phyloP scores from a whole-genome alignment of 139 green algal genomes.

The Picochlorum sp. region DNA sequence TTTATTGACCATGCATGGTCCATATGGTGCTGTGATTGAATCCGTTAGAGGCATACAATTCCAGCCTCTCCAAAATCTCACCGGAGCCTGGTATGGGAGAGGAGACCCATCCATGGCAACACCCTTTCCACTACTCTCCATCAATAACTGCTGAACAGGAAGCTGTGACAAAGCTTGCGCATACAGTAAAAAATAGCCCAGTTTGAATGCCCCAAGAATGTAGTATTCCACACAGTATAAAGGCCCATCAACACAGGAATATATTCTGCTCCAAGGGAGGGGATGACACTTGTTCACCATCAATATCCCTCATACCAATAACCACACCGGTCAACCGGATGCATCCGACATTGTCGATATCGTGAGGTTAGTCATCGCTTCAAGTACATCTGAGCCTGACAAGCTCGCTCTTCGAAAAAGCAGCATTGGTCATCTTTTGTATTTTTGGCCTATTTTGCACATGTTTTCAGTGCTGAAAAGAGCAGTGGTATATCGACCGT shows the following conservation, averaged over 20 bases:
- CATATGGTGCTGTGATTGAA: constrained; percentile 83
- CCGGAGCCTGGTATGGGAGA: constrained; percentile 76
- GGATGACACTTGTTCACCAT: constrained; percentile 79
- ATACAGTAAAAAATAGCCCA: constrained; percentile 89
- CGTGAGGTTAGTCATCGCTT: no score
- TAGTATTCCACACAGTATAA: constrained; percentile 90
- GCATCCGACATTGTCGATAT: no score
- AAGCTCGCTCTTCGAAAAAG: no score
- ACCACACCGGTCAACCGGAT: no score
- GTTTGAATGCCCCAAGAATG: constrained; percentile 84
- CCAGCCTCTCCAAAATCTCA: constrained; percentile 98
- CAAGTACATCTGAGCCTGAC: no score
- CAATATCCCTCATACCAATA: constrained; percentile 71
- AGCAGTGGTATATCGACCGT: no score
- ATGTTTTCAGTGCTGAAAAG: no score
- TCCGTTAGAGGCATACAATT: constrained; percentile 40
- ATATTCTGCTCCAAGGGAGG: constrained; percentile 88
- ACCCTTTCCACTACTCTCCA: constrained; percentile 99
- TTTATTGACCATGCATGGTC: constrained; percentile 64
- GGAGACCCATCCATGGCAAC: constrained; percentile 80
- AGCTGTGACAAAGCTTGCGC: constrained; percentile 93
- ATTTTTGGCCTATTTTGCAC: no score
- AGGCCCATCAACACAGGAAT: constrained; percentile 92
- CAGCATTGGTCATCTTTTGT: no score
- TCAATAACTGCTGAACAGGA: constrained; percentile 94